These are phyloP conservation scores for Pyracantha coccinea DNA, from an alignment of 331 rosid species.

Conservation along the genomic window DNA sequence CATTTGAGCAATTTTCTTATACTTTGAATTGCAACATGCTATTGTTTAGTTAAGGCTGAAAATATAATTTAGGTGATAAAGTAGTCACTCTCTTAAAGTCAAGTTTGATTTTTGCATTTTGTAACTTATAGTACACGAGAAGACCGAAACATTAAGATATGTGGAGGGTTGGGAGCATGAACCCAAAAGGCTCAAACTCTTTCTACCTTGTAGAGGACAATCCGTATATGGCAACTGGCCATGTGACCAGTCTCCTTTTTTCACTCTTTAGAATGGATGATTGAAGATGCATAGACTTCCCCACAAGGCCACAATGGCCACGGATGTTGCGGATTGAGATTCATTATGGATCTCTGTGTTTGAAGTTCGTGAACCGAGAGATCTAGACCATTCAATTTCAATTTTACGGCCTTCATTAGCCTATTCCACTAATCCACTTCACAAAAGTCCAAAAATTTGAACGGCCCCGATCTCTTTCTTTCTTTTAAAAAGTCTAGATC, in stretches of 20 bases:
- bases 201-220: neutral
- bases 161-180: neutral
- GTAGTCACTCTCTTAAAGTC: no score
- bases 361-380: no score
- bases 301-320: neutral
- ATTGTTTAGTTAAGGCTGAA: no score
- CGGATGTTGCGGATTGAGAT: no score
- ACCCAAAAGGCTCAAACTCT: neutral
- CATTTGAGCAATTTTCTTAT: neutral
- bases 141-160: neutral
- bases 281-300: neutral
- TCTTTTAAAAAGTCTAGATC: no score
- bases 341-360: no score
- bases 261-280: neutral
- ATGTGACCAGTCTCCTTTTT: neutral
- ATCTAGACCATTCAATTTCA: no score
- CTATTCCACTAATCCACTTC: no score
- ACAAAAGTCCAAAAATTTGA: no score
- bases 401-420: no score
- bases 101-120: neutral
- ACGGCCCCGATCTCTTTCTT: no score
- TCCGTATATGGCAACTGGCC: constrained; percentile 10
- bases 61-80: no score
- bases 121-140: neutral
- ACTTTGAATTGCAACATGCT: neutral